Conservation (phyloP, 2,329 filamentous ascomycete genomes). For the Trichoderma sp. region DNA sequence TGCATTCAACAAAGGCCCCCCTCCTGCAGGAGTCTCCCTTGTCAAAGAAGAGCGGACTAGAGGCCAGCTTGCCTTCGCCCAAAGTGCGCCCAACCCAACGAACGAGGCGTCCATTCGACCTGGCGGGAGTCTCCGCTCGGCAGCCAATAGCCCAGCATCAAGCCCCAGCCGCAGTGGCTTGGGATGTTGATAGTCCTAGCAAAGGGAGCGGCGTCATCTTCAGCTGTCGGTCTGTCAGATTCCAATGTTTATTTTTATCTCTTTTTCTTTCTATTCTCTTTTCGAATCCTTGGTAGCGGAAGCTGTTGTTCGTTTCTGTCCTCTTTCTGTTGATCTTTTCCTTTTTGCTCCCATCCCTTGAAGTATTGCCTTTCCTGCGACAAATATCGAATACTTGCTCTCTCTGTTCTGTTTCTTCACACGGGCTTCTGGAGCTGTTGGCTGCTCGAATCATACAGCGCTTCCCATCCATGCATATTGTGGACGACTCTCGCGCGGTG, state of each 20-base stretch:
- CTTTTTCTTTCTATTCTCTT: neutral
- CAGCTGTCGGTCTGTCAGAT: constrained; percentile 19
- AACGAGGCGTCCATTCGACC: constrained; percentile 6
- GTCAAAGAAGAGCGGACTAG: neutral
- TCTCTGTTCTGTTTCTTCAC: neutral
- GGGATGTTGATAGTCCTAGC: neutral
- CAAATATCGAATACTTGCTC: neutral
- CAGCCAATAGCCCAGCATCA: constrained; percentile 5
- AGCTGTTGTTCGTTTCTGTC: neutral
- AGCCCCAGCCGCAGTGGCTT: constrained; percentile 24
- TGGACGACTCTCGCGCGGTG: constrained; percentile 6
- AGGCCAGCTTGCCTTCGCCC: neutral
- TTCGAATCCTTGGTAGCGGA: too few relatives aligned
- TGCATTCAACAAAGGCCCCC: neutral
- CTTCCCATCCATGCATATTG: constrained; percentile 9
- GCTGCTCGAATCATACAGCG: neutral
- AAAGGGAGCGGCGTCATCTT: constrained; percentile 13
- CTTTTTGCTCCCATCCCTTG: neutral
- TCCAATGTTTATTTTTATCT: constrained; percentile 8
- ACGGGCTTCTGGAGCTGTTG: neutral
- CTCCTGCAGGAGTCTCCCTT: neutral
- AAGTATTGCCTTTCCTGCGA: neutral
- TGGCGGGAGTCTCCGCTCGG: constrained; percentile 1
- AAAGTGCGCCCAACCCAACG: constrained; percentile 5
- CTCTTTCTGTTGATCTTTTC: neutral